Evolutionary conservation across 1,284 basidiomycete species (phyloP).

Genomic region (Ganoderma sinense): DNA sequence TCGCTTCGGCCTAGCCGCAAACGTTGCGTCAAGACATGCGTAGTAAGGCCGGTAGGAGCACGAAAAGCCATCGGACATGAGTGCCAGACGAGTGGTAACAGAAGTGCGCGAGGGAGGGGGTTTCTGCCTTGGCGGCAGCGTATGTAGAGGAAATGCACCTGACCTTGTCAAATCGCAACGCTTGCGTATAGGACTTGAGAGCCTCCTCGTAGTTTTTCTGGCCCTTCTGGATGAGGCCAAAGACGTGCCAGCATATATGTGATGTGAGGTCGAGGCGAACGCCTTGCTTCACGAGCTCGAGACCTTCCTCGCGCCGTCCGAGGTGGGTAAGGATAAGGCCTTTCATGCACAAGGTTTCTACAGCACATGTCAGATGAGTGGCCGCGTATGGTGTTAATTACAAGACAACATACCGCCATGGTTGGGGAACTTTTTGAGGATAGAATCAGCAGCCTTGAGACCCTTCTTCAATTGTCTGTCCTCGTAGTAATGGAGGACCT

Average conservation of each 20-base stretch:
- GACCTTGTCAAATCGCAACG: constrained; percentile 89
- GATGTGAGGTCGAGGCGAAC: constrained; percentile 89
- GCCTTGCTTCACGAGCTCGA: constrained; percentile 89
- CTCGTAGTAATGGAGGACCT: constrained; percentile 92
- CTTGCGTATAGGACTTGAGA: constrained; percentile 85
- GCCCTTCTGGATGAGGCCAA: constrained; percentile 91
- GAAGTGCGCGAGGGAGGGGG: background rate
- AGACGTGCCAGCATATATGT: constrained; percentile 99
- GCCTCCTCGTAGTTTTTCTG: constrained; percentile 93
- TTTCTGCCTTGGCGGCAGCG: background rate
- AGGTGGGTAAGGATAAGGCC: constrained; percentile 88
- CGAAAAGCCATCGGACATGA: background rate
- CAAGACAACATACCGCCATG: constrained; percentile 79
- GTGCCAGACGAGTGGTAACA: background rate
- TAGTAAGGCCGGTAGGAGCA: too few relatives aligned
- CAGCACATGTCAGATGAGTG: background rate
- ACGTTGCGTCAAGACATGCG: background rate
- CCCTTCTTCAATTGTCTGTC: constrained; percentile 90
- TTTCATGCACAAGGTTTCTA: constrained; percentile 95
- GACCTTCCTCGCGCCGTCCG: constrained; percentile 85
- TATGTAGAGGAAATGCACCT: constrained; percentile 35
- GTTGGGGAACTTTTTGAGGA: constrained; percentile 95
- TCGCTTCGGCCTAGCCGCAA: background rate
- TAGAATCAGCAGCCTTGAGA: constrained; percentile 91
- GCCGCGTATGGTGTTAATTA: background rate